These are phyloP conservation scores for Trichothecium sympodiale DNA, from an alignment of 2,329 filamentous ascomycete species.

Conservation along the genomic window DNA sequence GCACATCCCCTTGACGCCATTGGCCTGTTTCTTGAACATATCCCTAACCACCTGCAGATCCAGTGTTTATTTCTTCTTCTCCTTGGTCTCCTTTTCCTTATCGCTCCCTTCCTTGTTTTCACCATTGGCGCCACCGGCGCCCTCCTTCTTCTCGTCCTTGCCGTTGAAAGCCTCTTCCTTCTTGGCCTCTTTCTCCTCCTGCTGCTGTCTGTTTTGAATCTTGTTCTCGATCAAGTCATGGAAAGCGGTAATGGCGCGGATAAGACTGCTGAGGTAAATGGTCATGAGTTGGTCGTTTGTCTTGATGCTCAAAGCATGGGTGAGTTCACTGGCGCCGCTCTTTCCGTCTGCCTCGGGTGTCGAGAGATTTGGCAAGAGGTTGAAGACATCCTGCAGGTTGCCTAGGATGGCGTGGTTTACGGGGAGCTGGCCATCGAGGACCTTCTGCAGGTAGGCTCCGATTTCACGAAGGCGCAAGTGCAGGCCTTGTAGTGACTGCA, in stretches of 20 bases:
- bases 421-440: constrained; percentile 82
- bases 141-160: constrained; percentile 49
- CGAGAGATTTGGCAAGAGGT: constrained; percentile 89
- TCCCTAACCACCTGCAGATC: background rate
- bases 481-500: constrained; percentile 92
- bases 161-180: constrained; percentile 53
- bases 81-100: constrained; percentile 47
- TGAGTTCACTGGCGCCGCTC: constrained; percentile 67
- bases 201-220: constrained; percentile 95
- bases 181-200: constrained; percentile 88
- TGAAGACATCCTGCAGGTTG: constrained; percentile 99
- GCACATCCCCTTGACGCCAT: background rate
- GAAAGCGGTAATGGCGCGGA: constrained; percentile 96
- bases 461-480: constrained; percentile 93
- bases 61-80: constrained; percentile 31
- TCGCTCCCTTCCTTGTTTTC: constrained; percentile 38
- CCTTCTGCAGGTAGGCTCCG: constrained; percentile 88
- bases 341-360: constrained; percentile 63
- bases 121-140: constrained; percentile 24
- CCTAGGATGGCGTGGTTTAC: constrained; percentile 96
- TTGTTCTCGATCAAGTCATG: constrained; percentile 99
- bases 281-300: constrained; percentile 98
- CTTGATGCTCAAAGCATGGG: constrained; percentile 97
- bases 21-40: background rate
- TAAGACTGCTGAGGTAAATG: constrained; percentile 93